Base-by-base conservation (phyloP, 495 filamentous ascomycete genomes). In the Platismatia glauca region DNA sequence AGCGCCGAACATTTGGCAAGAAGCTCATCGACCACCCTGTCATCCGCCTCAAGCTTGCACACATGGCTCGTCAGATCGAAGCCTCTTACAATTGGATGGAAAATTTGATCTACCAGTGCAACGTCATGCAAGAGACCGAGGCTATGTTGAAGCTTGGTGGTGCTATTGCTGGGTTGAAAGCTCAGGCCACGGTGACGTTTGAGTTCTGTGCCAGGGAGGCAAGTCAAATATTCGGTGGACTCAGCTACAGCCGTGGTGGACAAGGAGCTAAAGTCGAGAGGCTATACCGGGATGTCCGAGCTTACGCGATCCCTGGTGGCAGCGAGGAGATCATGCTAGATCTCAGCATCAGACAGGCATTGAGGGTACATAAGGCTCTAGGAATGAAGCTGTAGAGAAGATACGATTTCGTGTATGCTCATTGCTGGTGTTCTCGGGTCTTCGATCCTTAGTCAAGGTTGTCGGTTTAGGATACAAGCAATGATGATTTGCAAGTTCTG, bases 251-350 rank as follows among this genome's bases (percentile, higher is more conserved):
- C 62, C 83, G 92, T 58, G 94, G 94, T 61, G 94, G 94, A 31
- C 93, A 97, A 77, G 94, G 94, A 63, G 93, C 84, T 41, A 98
- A 98, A 85, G 84, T 98, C 57, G 94, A 98, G 83, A 77, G 94
- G 39, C 76, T 98, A 67, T 98, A 98, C 73, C 81, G 94, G 62
- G 94, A 98, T 76, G 94, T 98, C n/a, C 81, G 94, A 62, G 94
- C 94, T 31, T 98, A 98, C 73, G 93, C 94, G 56, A 98, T 98
- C 67, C 94, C 94, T 7, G 94, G 94, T 73, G 94, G 94, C 39
- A 89, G 84, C 71, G 94, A 98, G 78, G 94, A 98, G 82, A 98
- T 98, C 64, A 98, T 98, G 94, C 77, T 97, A 66, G 94, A 98
- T 78, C 75, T 98, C 68, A 95, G 90, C 74, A 96, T 98, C 74